Base-by-base conservation (phyloP, 164 flowering plant species). In the Dillenia turbinata region DNA sequence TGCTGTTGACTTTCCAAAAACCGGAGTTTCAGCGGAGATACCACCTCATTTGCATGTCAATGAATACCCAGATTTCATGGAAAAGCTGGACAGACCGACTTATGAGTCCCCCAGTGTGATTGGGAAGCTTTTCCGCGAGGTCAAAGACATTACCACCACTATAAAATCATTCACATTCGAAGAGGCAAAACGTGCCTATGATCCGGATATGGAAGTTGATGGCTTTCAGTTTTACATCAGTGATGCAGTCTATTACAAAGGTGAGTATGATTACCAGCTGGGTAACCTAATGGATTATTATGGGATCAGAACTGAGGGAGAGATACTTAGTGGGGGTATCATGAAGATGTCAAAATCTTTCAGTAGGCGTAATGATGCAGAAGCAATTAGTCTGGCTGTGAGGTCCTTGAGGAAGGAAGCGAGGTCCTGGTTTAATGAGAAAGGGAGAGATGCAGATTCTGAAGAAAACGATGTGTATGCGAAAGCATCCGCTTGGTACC, bases 11-110 rank as follows among this genome's bases (percentile, higher is more conserved):
- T 86, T 80, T 50, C 84, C 86, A 9, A 86, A 86, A 72, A 84
- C 88, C 16, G 88, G 91, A 2, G 77, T 84, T 5, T 81, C 85
- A 0, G 91, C 87, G 10, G 76, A 61, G 56, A 80, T 84, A 54
- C 88, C 88, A 17, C 16, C 50, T 11, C 54, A 77, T 47, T 70
- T 86, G 9, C 72, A 66, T n/a, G 85, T 80, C 47, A 83, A 79
- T 67, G 83, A 81, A 47, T 92, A 78, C 61, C 96, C 98, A 16
- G 96, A 92, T 67, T 92, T 92, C 78, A 92, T 90, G 92, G 95
- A 92, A 15, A 92, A 90, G 74, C 84, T 61, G 2, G 86, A 88
- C 71, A 85, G 72, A 65, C 69, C 83, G 12, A 86, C 86, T 9
- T 92, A 92, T 57, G 72, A 67, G 52, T 92, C 98, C 3, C 2